phyloP scores from a whole-genome alignment of 495 filamentous ascomycete species.

The Corynascus novoguineensis region DNA sequence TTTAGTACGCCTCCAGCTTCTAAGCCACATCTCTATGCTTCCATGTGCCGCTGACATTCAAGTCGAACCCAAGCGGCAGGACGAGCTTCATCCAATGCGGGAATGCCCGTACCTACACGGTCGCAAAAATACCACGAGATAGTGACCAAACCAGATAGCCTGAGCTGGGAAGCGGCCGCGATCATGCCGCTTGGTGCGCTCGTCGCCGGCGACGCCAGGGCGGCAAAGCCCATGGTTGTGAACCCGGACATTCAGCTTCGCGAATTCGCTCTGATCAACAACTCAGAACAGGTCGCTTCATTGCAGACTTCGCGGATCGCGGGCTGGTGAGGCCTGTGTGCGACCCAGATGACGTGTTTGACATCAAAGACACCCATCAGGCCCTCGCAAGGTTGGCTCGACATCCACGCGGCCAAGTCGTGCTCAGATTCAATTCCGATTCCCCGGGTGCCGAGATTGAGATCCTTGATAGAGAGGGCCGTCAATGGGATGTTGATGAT shows the following conservation, averaged over 20 bases:
- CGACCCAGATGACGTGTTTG: slow-evolving; percentile 41
- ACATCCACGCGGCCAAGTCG: slow-evolving; percentile 41
- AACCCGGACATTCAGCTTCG: slow-evolving; percentile 28
- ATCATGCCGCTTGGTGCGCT: slow-evolving; percentile 49
- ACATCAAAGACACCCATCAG: slow-evolving; percentile 39
- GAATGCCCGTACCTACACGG: slow-evolving; percentile 48
- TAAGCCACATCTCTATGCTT: neutral
- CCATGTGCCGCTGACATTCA: neutral
- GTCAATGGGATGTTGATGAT: neutral
- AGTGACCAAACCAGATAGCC: slow-evolving; percentile 42
- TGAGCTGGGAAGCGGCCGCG: slow-evolving; percentile 47
- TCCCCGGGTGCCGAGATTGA: neutral
- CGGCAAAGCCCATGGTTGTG: slow-evolving; percentile 21
- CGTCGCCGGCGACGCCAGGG: slow-evolving; percentile 40
- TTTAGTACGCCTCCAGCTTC: slow-evolving; percentile 36
- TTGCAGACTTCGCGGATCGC: slow-evolving; percentile 40
- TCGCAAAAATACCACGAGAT: slow-evolving; percentile 47
- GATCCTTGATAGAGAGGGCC: neutral
- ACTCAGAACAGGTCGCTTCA: slow-evolving; percentile 37
- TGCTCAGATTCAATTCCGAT: slow-evolving; percentile 21
- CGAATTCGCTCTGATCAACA: slow-evolving; percentile 43
- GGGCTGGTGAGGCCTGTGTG: slow-evolving; percentile 36
- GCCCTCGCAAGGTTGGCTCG: slow-evolving; percentile 40
- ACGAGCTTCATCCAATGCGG: slow-evolving; percentile 42
- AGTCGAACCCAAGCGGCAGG: slow-evolving; percentile 2